Evolutionary conservation across 2,329 filamentous ascomycete species (phyloP), one percentile per base, ranked within the genome.

Genomic region (Trichoderma gracile): DNA sequence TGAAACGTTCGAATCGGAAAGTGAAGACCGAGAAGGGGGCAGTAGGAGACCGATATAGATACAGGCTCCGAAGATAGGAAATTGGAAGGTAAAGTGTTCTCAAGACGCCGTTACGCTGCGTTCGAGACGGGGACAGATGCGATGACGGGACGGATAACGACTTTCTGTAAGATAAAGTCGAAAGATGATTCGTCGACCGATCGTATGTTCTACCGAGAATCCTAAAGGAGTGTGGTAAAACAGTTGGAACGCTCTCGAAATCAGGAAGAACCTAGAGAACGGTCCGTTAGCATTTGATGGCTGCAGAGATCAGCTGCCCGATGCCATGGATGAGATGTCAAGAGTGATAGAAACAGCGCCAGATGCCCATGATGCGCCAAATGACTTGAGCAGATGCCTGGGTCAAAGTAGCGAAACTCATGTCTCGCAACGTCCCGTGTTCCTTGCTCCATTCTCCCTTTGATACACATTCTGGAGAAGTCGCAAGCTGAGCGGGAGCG

Each of bases 101-200:
- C 70, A 71, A 73, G 73, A 79, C 76, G 75, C 77, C 76, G 71
- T 75, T 76, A 78, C 77, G 76, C 77, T 75, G 70, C 67, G 72
- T 71, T 71, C 50, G 68, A 70, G 69, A 71, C 68, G 68, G 68
- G 67, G 64, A 52, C 50, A 65, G 66, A 67, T 52, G 65, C 56
- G 67, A 66, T 55, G 57, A 64, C 45, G 62, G 54, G 64, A 62
- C 57, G 52, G 59, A 66, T 58, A 68, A 53, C 45, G 64, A 64
- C 25, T 65, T 66, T 68, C 58, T 62, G 68, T 67, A 69, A 70
- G 70, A 70, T 63, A 68, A 70, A 66, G 70, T 71, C 68, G 69
- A 63, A 73, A 68, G 60, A 61, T 61, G 66, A 70, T 58, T 72
- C 69, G 70, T 71, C 65, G 68, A 71, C 65, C 67, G 69, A 71